phyloP scores from a whole-genome alignment of 257 asterid species.

The Solanum raphanifolium region DNA sequence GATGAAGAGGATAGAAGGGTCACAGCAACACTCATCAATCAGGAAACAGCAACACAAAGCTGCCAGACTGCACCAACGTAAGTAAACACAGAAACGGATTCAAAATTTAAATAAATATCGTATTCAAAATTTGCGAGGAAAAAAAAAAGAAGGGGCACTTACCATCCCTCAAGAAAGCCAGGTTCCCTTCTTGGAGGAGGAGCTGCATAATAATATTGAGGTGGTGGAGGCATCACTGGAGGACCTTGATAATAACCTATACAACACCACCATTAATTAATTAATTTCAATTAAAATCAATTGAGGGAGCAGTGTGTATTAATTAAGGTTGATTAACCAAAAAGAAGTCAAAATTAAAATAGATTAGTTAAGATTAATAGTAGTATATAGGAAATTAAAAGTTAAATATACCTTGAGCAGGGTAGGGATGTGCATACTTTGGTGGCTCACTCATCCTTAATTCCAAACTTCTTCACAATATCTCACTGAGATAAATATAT shows the following conservation, averaged over 20 bases:
- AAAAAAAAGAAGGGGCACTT: background rate
- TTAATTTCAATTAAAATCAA: background rate
- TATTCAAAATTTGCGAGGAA: background rate
- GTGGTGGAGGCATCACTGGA: conserved; percentile 89
- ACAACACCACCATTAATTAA: background rate
- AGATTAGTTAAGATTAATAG: background rate
- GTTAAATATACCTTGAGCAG: conserved; percentile 52
- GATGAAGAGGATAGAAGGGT: conserved; percentile 56
- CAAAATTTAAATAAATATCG: background rate
- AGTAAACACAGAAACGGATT: background rate
- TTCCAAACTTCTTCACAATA: background rate
- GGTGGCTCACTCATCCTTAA: conserved; percentile 56
- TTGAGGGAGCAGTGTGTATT: background rate
- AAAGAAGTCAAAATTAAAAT: background rate
- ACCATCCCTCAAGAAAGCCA: conserved; percentile 82
- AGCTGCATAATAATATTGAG: conserved; percentile 63
- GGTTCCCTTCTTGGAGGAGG: conserved; percentile 61
- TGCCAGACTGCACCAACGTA: conserved; percentile 38
- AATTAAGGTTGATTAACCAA: background rate
- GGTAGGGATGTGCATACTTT: conserved; percentile 68
- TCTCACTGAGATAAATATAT: background rate
- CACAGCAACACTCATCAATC: conserved; percentile 81
- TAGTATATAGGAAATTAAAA: background rate
- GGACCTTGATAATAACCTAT: conserved; percentile 78
- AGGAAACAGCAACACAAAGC: conserved; percentile 73